Evolutionary conservation across 2,329 filamentous ascomycete genomes (phyloP).

Genomic region (Trichoderma pleuroti): DNA sequence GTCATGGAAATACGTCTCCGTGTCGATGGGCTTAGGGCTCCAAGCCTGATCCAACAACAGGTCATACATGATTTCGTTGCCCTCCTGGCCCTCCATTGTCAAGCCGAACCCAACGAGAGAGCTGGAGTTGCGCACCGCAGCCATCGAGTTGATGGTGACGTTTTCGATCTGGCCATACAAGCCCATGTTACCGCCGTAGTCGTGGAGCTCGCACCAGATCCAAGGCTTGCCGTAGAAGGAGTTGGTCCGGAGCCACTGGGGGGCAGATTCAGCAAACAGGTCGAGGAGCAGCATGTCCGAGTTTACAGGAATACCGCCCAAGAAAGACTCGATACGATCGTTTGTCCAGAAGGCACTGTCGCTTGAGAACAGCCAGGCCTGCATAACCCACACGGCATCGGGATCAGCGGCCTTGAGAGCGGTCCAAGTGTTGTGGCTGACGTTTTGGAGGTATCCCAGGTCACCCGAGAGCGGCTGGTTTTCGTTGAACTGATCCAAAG

Average conservation of each 20-base stretch:
- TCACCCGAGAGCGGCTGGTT: slow-evolving; percentile 47
- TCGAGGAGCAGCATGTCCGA: slow-evolving; percentile 50
- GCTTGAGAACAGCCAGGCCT: slow-evolving; percentile 49
- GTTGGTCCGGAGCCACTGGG: slow-evolving; percentile 49
- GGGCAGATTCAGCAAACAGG: slow-evolving; percentile 46
- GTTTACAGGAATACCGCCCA: slow-evolving; percentile 42
- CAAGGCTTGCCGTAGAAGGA: slow-evolving; percentile 51
- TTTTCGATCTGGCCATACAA: slow-evolving; percentile 50
- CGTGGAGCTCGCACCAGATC: slow-evolving; percentile 53
- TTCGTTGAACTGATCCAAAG: slow-evolving; percentile 52
- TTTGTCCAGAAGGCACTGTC: slow-evolving; percentile 43
- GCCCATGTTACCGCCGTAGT: slow-evolving; percentile 48
- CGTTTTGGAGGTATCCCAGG: slow-evolving; percentile 39
- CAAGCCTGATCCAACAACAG: slow-evolving; percentile 51
- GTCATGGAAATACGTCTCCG: slow-evolving; percentile 41
- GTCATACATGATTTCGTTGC: slow-evolving; percentile 51
- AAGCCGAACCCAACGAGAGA: slow-evolving; percentile 47
- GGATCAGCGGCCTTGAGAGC: slow-evolving; percentile 47
- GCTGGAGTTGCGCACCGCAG: slow-evolving; percentile 39
- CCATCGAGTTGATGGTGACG: slow-evolving; percentile 44
- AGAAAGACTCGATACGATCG: slow-evolving; percentile 45
- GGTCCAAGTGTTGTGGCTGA: slow-evolving; percentile 41
- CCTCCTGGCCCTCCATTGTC: slow-evolving; percentile 49
- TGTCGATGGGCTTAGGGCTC: slow-evolving; percentile 42
- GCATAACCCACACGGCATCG: slow-evolving; percentile 50